These are phyloP conservation scores for Phytophthora agathidicida DNA, from an alignment of 352 stramenopile species.

Conservation along the genomic window DNA sequence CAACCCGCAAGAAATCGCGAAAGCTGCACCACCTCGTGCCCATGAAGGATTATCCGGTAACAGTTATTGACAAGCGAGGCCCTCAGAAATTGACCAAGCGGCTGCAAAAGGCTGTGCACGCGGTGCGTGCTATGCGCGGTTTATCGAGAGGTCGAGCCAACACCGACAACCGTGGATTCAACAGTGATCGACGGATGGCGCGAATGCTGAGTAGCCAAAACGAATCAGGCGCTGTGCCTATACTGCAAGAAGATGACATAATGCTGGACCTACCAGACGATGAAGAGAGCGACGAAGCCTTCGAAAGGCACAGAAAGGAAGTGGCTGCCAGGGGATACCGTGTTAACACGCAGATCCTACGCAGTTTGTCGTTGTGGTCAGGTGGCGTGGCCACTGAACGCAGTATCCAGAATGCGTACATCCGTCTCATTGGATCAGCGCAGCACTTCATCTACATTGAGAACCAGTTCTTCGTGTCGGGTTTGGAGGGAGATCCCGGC, in stretches of 20 bases:
- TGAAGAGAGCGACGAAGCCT: slow-evolving; percentile 35
- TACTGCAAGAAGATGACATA: slow-evolving; percentile 30
- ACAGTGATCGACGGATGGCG: slow-evolving; percentile 45
- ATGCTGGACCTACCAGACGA: slow-evolving; percentile 33
- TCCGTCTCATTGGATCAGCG: slow-evolving; percentile 85
- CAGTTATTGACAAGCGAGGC: slow-evolving; percentile 42
- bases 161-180: slow-evolving; percentile 49
- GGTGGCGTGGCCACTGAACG: slow-evolving; percentile 78
- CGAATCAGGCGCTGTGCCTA: slow-evolving; percentile 26
- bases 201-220: slow-evolving; percentile 36
- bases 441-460: slow-evolving; percentile 94
- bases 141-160: slow-evolving; percentile 26
- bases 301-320: slow-evolving; percentile 37
- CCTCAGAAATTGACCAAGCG: slow-evolving; percentile 51
- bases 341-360: slow-evolving; percentile 71
- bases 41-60: slow-evolving; percentile 66
- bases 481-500: slow-evolving; percentile 79
- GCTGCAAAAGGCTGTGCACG: slow-evolving; percentile 71
- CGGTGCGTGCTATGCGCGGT: slow-evolving; percentile 55
- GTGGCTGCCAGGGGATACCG: slow-evolving; percentile 49
- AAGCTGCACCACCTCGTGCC: slow-evolving; percentile 80
- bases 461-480: slow-evolving; percentile 91
- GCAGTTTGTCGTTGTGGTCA: slow-evolving; percentile 85
- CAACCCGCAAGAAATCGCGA: slow-evolving; percentile 76
- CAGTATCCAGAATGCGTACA: slow-evolving; percentile 92